A percentile compares a stretch with the other conserved stretches of the same genome.
These are phyloP conservation scores for Peronospora tabacina DNA, from an alignment of 352 stramenopile genomes.

Conservation along the genomic window DNA sequence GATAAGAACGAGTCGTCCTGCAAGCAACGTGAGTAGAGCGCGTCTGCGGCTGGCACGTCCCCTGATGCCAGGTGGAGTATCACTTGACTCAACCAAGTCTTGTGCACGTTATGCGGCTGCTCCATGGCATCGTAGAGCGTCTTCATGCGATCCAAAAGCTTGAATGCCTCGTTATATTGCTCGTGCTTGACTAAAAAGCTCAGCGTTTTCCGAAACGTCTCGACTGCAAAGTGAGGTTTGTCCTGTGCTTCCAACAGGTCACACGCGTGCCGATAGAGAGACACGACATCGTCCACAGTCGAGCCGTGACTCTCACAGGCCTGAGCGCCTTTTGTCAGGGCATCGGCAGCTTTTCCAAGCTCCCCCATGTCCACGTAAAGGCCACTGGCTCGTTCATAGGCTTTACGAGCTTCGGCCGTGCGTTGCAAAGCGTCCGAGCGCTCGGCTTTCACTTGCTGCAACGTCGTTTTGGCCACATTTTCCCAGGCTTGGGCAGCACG, in stretches of 20 bases:
- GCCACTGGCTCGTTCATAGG: slow-evolving; percentile 53
- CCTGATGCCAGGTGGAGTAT: slow-evolving; percentile 48
- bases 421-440: slow-evolving; percentile 30
- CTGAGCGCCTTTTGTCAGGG: slow-evolving; percentile 55
- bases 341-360: slow-evolving; percentile 73
- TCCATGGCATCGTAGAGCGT: slow-evolving; percentile 56
- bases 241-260: slow-evolving; percentile 69
- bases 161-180: slow-evolving; percentile 37
- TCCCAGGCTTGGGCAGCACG: slow-evolving; percentile 67
- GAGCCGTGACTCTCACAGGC: slow-evolving; percentile 41
- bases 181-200: slow-evolving; percentile 57
- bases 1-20: slow-evolving; percentile 69
- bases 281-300: slow-evolving; percentile 31
- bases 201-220: slow-evolving; percentile 73
- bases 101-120: slow-evolving; percentile 61
- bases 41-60: slow-evolving; percentile 67
- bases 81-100: slow-evolving; percentile 63
- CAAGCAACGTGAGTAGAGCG: slow-evolving; percentile 65
- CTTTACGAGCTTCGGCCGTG: slow-evolving; percentile 40
- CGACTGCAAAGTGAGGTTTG: slow-evolving; percentile 77
- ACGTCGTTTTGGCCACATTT: slow-evolving; percentile 59
- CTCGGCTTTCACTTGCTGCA: slow-evolving; percentile 64
- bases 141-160: slow-evolving; percentile 46
- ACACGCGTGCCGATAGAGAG: slow-evolving; percentile 59
- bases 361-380: slow-evolving; percentile 80